Percentiles rank a stretch among this genome's conserved stretches.
Conservation (phyloP, 2,329 filamentous ascomycete genomes). For the Aspergillus sojae region DNA sequence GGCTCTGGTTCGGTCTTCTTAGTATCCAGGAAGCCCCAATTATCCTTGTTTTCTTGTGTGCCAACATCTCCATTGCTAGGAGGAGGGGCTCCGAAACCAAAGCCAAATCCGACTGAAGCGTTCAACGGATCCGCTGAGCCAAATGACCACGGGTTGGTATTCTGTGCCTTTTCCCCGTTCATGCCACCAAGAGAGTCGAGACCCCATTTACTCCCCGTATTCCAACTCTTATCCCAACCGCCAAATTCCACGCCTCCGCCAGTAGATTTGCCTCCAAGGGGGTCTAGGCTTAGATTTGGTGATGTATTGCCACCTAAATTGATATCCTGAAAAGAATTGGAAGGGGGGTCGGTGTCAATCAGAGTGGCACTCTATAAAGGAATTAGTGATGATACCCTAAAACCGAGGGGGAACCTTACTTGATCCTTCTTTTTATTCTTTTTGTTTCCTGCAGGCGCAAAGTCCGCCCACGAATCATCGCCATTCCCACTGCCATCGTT, state of each 20-base stretch:
- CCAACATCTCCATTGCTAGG: slow-evolving; percentile 33
- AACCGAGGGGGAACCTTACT: slow-evolving; percentile 37
- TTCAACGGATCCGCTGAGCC: slow-evolving; percentile 41
- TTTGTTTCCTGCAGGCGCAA: slow-evolving; percentile 52
- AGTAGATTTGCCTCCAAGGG: slow-evolving; percentile 44
- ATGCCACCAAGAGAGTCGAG: slow-evolving; percentile 43
- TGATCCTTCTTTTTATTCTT: slow-evolving; percentile 63
- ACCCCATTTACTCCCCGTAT: slow-evolving; percentile 52
- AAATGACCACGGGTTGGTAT: slow-evolving; percentile 46
- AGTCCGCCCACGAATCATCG: slow-evolving; percentile 57
- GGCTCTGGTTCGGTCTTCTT: slow-evolving; percentile 37
- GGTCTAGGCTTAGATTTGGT: slow-evolving; percentile 60
- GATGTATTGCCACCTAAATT: slow-evolving; percentile 65
- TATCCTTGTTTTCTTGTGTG: slow-evolving; percentile 44
- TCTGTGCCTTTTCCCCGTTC: slow-evolving; percentile 33
- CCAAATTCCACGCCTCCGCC: slow-evolving; percentile 51
- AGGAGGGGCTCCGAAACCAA: slow-evolving; percentile 39
- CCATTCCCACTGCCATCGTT: slow-evolving; percentile 46
- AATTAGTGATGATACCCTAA: neutral
- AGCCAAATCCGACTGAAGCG: slow-evolving; percentile 43
- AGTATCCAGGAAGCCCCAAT: slow-evolving; percentile 39
- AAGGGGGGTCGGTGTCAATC: slow-evolving; percentile 38
- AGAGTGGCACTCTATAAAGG: slow-evolving; percentile 32
- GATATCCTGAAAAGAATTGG: slow-evolving; percentile 68
- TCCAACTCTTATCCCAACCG: slow-evolving; percentile 64